These are phyloP conservation scores for Hyparrhenia diplandra DNA, from an alignment of 176 grass and related monocot species.

Conservation along the genomic window DNA sequence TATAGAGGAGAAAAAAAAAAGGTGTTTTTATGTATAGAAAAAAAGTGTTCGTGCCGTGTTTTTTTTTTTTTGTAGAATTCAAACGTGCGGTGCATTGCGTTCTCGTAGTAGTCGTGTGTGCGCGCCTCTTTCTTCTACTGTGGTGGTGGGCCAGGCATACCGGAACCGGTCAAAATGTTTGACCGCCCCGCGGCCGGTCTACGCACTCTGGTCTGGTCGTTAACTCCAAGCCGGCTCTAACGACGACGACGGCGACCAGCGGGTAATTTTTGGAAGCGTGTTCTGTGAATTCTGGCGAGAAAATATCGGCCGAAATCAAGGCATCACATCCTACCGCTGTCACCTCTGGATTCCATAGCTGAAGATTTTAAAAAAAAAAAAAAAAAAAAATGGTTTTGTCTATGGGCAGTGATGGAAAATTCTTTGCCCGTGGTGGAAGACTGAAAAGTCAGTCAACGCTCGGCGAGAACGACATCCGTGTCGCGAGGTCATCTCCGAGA, in stretches of 20 bases:
- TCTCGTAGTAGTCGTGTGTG: background rate
- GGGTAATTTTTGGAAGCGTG: background rate
- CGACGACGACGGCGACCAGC: background rate
- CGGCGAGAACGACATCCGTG: background rate
- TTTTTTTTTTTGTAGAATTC: background rate
- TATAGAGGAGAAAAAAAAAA: too few relatives aligned
- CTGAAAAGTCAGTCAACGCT: constrained; percentile 6
- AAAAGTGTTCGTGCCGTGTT: background rate
- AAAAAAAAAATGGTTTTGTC: too few relatives aligned
- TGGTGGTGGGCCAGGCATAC: background rate
- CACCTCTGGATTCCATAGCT: background rate
- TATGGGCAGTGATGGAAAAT: background rate
- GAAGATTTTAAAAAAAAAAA: too few relatives aligned
- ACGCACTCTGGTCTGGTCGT: background rate
- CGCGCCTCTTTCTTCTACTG: too few relatives aligned
- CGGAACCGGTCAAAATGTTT: constrained; percentile 8
- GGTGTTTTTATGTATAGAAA: too few relatives aligned
- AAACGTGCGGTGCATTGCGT: background rate
- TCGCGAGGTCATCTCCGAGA: background rate
- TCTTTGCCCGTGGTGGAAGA: background rate
- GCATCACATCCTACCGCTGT: too few relatives aligned
- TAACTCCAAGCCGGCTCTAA: background rate
- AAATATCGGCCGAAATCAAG: too few relatives aligned
- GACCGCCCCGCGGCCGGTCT: background rate
- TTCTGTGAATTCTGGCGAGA: too few relatives aligned